Conservation (phyloP, 140 eudicot genomes). For the Cichorium intybus region DNA sequence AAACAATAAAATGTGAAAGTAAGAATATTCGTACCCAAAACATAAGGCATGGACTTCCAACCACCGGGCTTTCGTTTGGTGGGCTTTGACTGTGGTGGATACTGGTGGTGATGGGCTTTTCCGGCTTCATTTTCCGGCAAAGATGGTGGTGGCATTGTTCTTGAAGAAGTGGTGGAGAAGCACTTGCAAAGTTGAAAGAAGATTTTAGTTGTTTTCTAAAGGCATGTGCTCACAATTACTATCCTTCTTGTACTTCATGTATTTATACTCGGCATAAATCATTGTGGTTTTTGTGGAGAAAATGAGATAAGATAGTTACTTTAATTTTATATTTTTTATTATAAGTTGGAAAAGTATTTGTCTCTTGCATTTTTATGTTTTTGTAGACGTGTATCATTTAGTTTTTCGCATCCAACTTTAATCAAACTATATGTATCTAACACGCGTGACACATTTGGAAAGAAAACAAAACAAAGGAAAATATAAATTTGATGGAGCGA, state of each 20-base stretch:
- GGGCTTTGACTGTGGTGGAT: conserved; percentile 16
- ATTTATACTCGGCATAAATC: conserved; percentile 20
- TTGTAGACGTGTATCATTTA: neutral
- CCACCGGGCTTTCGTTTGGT: conserved; percentile 72
- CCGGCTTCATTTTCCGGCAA: conserved; percentile 35
- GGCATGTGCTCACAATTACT: conserved; percentile 12
- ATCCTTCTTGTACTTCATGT: neutral
- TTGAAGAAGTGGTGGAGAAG: conserved; percentile 6
- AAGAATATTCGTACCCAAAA: conserved; percentile 55
- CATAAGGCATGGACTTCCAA: conserved; percentile 83
- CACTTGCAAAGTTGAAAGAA: conserved; percentile 8
- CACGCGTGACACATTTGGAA: no score
- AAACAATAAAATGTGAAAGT: neutral
- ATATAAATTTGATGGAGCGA: no score
- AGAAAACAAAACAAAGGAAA: no score
- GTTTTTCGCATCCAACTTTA: neutral
- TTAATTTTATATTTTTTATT: neutral
- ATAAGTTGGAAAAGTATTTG: neutral
- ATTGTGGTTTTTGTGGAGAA: neutral
- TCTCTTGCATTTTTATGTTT: neutral
- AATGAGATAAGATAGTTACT: neutral
- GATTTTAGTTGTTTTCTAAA: conserved; percentile 22
- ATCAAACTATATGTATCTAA: no score
- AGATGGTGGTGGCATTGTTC: conserved; percentile 27
- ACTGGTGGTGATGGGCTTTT: conserved; percentile 9